These are phyloP conservation scores for Mycena polygramma DNA, from an alignment of 768 basidiomycete species.

Conservation along the genomic window DNA sequence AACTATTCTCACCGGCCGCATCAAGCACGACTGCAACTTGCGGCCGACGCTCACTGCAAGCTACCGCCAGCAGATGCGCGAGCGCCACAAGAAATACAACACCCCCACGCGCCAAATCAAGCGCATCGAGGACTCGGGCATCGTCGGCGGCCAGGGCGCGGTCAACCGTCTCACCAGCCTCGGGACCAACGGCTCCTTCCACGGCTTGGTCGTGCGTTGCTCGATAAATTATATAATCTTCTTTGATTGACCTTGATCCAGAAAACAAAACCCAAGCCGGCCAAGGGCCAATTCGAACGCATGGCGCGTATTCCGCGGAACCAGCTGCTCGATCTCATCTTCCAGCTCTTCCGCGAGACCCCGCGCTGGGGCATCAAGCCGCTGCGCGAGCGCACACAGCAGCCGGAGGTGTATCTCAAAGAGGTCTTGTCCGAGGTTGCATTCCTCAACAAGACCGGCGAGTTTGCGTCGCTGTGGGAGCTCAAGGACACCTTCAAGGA, in stretches of 20 bases:
- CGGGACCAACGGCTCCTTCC: constrained; percentile 69
- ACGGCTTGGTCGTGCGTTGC: constrained; percentile 72
- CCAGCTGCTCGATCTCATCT: constrained; percentile 88
- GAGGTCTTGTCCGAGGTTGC: constrained; percentile 86
- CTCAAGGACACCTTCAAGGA: constrained; percentile 81
- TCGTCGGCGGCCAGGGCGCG: constrained; percentile 68
- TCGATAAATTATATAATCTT: too few relatives aligned
- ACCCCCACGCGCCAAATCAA: constrained; percentile 75
- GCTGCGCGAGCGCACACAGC: constrained; percentile 84
- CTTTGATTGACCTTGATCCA: constrained; percentile 37
- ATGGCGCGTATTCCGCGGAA: constrained; percentile 93
- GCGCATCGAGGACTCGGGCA: constrained; percentile 80
- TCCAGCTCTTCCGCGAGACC: constrained; percentile 80
- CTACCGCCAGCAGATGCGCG: constrained; percentile 81
- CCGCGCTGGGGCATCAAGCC: constrained; percentile 87
- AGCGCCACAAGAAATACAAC: constrained; percentile 74
- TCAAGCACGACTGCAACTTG: constrained; percentile 86
- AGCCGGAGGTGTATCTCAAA: constrained; percentile 90
- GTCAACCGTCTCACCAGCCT: constrained; percentile 84
- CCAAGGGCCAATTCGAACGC: constrained; percentile 72
- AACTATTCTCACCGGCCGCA: constrained; percentile 82
- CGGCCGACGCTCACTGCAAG: constrained; percentile 75
- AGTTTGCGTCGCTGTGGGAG: constrained; percentile 85
- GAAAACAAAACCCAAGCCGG: constrained; percentile 74
- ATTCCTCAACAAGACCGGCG: constrained; percentile 81